Percentiles rank a stretch among this genome's conserved stretches.
These are phyloP conservation scores for Colletotrichum karsti DNA, from an alignment of 2,329 filamentous ascomycete genomes.

Conservation along the genomic window DNA sequence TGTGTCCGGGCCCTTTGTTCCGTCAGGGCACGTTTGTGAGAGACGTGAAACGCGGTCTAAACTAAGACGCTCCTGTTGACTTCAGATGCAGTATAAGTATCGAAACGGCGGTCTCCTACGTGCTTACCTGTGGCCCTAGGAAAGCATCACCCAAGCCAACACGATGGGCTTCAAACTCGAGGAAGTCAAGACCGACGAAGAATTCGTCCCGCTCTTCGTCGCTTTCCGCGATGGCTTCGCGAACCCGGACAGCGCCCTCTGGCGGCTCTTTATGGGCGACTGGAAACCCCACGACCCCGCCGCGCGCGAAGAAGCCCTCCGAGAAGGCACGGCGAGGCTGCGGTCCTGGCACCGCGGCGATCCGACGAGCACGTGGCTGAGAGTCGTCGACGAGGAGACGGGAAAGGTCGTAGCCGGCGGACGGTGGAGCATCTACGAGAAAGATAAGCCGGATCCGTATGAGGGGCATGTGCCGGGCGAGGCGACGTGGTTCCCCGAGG, in stretches of 20 bases:
- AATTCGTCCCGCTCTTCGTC: neutral
- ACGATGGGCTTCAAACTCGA: neutral
- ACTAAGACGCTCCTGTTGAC: neutral
- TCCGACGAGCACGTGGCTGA: slow-evolving; percentile 42
- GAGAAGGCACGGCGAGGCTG: neutral
- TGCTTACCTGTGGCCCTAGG: neutral
- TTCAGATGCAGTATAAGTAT: neutral
- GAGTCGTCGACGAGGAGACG: slow-evolving; percentile 42
- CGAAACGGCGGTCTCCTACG: neutral
- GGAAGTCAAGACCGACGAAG: neutral
- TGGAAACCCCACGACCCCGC: neutral
- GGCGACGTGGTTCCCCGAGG: slow-evolving; percentile 6
- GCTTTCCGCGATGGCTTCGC: neutral
- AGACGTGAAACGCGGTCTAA: neutral
- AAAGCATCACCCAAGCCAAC: neutral
- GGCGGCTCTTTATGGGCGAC: slow-evolving; percentile 9
- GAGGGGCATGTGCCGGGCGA: neutral
- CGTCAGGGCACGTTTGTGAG: neutral
- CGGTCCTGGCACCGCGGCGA: slow-evolving; percentile 28
- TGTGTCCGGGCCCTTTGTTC: neutral
- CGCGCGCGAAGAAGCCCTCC: neutral
- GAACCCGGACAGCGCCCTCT: neutral
- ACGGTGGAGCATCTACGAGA: neutral
- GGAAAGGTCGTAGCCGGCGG: neutral
- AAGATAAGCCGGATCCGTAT: neutral